phyloP scores from a whole-genome alignment of 805 yeast genomes.

The Spathaspora sp. region DNA sequence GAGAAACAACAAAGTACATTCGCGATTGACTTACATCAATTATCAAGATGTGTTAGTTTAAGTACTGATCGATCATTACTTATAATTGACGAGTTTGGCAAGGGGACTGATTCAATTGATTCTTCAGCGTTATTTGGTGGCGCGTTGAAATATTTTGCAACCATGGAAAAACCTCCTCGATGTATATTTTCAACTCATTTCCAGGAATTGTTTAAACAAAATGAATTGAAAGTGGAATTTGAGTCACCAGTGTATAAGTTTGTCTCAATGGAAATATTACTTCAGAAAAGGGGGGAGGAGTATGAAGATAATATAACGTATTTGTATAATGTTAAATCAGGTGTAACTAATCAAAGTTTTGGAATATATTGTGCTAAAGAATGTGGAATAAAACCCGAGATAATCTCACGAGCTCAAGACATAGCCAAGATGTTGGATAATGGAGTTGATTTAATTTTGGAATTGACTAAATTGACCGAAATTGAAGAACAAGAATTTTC shows the following conservation, averaged over 20 bases:
- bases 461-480: constrained; percentile 2
- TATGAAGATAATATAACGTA: constrained; percentile 5
- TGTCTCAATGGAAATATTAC: constrained; percentile 1
- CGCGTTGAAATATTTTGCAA: constrained; percentile 22
- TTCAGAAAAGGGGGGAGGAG: background rate
- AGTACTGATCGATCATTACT: constrained; percentile 39
- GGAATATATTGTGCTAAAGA: constrained; percentile 8
- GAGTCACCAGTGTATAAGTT: background rate
- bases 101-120: constrained; percentile 46
- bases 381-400: constrained; percentile 3
- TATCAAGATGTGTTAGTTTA: constrained; percentile 39
- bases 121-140: constrained; percentile 45
- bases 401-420: constrained; percentile 6
- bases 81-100: constrained; percentile 52
- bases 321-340: constrained; percentile 3
- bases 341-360: constrained; percentile 6
- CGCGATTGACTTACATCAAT: constrained; percentile 44
- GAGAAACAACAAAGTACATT: constrained; percentile 45
- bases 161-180: constrained; percentile 14
- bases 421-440: constrained; percentile 2
- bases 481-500: constrained; percentile 3
- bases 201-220: constrained; percentile 32
- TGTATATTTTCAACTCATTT: constrained; percentile 41
- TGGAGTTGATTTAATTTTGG: constrained; percentile 1
- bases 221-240: background rate